These are phyloP conservation scores for Alnus glutinosa DNA, from an alignment of 306 rosid species.

Conservation along the genomic window DNA sequence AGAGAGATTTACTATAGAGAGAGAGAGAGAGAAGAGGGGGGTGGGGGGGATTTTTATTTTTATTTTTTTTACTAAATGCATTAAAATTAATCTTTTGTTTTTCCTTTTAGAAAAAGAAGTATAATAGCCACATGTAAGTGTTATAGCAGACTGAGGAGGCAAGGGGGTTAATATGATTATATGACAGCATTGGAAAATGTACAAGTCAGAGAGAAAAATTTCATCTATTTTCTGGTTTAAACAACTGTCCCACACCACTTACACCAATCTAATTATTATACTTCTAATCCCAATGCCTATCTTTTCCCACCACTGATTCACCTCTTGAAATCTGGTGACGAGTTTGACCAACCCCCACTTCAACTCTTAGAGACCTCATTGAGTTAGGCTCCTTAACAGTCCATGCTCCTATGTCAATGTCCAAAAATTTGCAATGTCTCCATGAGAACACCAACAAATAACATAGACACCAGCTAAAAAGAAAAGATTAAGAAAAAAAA, in stretches of 20 bases:
- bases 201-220: conserved; percentile 39
- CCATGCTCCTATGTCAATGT: too few species aligned
- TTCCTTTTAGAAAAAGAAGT: neutral
- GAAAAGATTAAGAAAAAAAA: neutral
- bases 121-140: conserved; percentile 25
- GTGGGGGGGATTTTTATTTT: too few species aligned
- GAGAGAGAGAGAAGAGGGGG: neutral
- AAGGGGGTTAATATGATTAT: neutral
- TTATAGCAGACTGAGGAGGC: conserved; percentile 27
- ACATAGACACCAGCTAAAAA: neutral
- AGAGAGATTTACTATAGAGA: too few species aligned
- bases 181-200: conserved; percentile 52
- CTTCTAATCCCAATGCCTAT: conserved; percentile 68
- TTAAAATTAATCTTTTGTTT: too few species aligned
- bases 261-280: conserved; percentile 36
- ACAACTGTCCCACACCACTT: conserved; percentile 27
- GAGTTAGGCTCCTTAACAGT: neutral
- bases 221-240: conserved; percentile 37
- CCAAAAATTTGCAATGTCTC: neutral
- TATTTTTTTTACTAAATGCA: too few species aligned
- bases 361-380: neutral
- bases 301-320: conserved; percentile 29
- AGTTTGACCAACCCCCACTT: conserved; percentile 34
- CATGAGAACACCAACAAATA: neutral
- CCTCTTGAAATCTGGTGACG: conserved; percentile 22